These are phyloP conservation scores for Yamadazyma olivae DNA, from an alignment of 805 yeast genomes.

Conservation along the genomic window DNA sequence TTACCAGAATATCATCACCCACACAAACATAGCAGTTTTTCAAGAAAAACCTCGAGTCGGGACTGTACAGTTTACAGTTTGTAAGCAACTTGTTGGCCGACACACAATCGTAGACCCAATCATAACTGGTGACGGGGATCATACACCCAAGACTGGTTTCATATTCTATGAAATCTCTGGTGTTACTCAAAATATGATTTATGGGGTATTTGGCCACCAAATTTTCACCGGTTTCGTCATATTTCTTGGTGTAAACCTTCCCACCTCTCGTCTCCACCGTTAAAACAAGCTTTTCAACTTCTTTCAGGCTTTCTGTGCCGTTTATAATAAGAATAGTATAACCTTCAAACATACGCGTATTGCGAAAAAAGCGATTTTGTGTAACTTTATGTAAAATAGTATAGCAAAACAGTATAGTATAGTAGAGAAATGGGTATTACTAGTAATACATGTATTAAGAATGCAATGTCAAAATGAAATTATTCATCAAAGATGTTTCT, in stretches of 20 bases:
- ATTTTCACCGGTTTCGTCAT: slow-evolving; percentile 6
- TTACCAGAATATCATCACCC: slow-evolving; percentile 51
- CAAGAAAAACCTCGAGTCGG: slow-evolving; percentile 66
- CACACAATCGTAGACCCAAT: slow-evolving; percentile 57
- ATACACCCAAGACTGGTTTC: slow-evolving; percentile 44
- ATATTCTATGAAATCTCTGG: slow-evolving; percentile 52
- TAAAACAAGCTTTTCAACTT: slow-evolving; percentile 6
- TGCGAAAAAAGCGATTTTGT: too few species aligned
- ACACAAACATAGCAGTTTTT: slow-evolving; percentile 60
- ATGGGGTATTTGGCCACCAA: slow-evolving; percentile 9
- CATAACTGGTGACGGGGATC: slow-evolving; percentile 63
- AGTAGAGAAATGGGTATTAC: neutral
- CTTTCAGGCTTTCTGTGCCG: slow-evolving; percentile 6
- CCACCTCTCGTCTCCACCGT: slow-evolving; percentile 11
- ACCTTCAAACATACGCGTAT: slow-evolving; percentile 9
- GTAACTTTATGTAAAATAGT: too few species aligned
- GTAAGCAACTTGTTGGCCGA: slow-evolving; percentile 33
- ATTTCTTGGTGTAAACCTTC: slow-evolving; percentile 5
- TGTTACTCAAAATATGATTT: slow-evolving; percentile 49
- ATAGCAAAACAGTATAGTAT: neutral
- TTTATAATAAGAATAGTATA: slow-evolving; percentile 6
- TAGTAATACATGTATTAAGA: neutral
- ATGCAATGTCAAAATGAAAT: neutral
- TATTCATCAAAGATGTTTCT: slow-evolving; percentile 32
- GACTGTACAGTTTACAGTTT: slow-evolving; percentile 61